Base-by-base conservation (phyloP, 2,329 filamentous ascomycete genomes). In the Aspergillus quadrilineatus region DNA sequence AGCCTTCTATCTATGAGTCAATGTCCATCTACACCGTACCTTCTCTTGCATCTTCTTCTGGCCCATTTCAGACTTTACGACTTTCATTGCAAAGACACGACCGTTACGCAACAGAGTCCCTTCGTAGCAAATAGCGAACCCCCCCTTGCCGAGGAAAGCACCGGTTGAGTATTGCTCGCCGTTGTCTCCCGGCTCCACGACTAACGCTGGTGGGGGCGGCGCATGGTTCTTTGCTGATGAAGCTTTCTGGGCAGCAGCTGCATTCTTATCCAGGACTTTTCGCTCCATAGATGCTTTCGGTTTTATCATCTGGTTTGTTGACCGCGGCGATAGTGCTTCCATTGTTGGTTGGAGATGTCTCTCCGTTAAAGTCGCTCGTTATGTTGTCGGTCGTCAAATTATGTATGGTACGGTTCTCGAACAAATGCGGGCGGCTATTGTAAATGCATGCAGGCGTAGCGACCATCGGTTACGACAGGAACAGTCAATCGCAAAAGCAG, bases 41-140 rank as follows among this genome's bases (percentile, higher is more conserved):
- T 81, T 81, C 57, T 81, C 79, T 55, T 77, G 75, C 77, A 80
- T 79, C 62, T 81, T 80, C 58, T 75, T 79, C 63, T 79, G 77
- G 4, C 69, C 68, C 73, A 81, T 80, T 46, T 78, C 73, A 6
- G 79, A 77, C 60, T 75, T 78, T 12, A 81, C 79, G 26, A 80
- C 77, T 61, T 81, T 81, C 70, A 81, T 74, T 6, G 79, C 79
- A 61, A 76, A 80, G 4, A 78, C 67, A 4, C 74, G 72, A n/a
- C 70, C 70, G 57, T 78, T 78, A 37, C 73, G 71, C 57, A 69
- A 63, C 48, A 79, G 63, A 41, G 71, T 72, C 2, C 78, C 79
- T 62, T 80, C 77, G 55, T 80, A 80, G 56, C 78, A 80, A 15
- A 80, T 73, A 3, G 79, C 79, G 65, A 81, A 81, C 0, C 79